Evolutionary conservation across 495 filamentous ascomycete genomes (phyloP).

Genomic region (Hypoxylon fragiforme): DNA sequence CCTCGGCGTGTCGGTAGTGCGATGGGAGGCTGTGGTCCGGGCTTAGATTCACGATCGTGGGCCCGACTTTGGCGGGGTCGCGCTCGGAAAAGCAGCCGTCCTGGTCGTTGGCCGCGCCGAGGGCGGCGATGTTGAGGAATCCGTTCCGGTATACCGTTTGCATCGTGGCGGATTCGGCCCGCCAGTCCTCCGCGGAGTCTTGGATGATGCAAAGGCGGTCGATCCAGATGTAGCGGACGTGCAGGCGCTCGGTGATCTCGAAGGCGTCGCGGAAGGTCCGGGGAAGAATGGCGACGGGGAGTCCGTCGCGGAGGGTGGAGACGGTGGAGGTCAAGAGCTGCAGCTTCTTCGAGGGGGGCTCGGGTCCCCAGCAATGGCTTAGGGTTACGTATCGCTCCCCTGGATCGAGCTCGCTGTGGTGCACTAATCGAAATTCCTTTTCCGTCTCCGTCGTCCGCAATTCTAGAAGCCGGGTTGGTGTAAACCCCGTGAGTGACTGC

Average conservation of each 20-base stretch:
- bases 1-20: background rate
- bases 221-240: constrained; percentile 26
- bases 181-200: constrained; percentile 22
- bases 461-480: constrained; percentile 26
- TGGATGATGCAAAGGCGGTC: constrained; percentile 32
- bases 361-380: constrained; percentile 26
- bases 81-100: constrained; percentile 22
- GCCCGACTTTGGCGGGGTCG: constrained; percentile 2
- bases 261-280: constrained; percentile 23
- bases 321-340: constrained; percentile 4
- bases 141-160: constrained; percentile 15
- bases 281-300: constrained; percentile 6
- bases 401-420: constrained; percentile 15
- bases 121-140: constrained; percentile 18
- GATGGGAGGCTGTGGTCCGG: background rate
- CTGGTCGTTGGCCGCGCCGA: constrained; percentile 16
- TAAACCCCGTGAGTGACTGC: background rate
- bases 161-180: constrained; percentile 22
- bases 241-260: constrained; percentile 14
- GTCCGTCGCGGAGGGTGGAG: background rate
- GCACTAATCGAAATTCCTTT: constrained; percentile 25
- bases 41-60: constrained; percentile 16
- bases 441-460: background rate
- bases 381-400: constrained; percentile 22
- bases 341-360: constrained; percentile 6